phyloP scores from a whole-genome alignment of 2,329 filamentous ascomycete species.

The Pseudogymnoascus sp. region DNA sequence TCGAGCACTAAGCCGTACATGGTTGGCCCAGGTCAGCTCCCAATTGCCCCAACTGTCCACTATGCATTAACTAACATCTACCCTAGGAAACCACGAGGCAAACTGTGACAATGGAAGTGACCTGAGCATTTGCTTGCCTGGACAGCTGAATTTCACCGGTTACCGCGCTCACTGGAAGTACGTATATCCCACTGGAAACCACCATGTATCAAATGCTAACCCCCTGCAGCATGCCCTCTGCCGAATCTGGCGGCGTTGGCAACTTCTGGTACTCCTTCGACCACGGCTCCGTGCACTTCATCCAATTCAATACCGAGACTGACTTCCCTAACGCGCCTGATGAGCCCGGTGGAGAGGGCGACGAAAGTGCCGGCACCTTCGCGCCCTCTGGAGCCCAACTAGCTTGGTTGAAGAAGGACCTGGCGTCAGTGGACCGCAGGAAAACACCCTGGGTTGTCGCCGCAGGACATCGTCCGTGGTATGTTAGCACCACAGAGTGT shows the following conservation, averaged over 20 bases:
- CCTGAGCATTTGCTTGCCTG: constrained; percentile 38
- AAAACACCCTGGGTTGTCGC: constrained; percentile 44
- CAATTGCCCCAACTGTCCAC: constrained; percentile 25
- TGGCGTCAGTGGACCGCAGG: constrained; percentile 24
- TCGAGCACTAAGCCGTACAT: constrained; percentile 47
- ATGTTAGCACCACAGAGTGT: constrained; percentile 31
- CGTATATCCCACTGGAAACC: constrained; percentile 12
- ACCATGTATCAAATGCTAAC: constrained; percentile 24
- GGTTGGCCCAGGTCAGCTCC: constrained; percentile 28
- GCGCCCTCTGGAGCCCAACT: constrained; percentile 36
- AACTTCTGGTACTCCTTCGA: constrained; percentile 47
- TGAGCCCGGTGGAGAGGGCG: constrained; percentile 28
- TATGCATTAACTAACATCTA: constrained; percentile 39
- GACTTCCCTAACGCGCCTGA: constrained; percentile 44
- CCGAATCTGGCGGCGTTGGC: constrained; percentile 37
- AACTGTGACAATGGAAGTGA: constrained; percentile 39
- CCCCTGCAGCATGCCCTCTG: constrained; percentile 43
- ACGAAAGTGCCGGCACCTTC: constrained; percentile 42
- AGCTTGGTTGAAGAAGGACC: constrained; percentile 34
- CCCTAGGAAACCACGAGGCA: constrained; percentile 51
- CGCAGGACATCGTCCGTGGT: constrained; percentile 43
- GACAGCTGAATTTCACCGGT: constrained; percentile 53
- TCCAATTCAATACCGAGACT: constrained; percentile 44
- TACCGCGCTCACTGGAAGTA: constrained; percentile 29
- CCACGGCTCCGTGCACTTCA: constrained; percentile 34